Evolutionary conservation across 2,329 filamentous ascomycete species (phyloP).

Genomic region (Scytalidium lignicola): DNA sequence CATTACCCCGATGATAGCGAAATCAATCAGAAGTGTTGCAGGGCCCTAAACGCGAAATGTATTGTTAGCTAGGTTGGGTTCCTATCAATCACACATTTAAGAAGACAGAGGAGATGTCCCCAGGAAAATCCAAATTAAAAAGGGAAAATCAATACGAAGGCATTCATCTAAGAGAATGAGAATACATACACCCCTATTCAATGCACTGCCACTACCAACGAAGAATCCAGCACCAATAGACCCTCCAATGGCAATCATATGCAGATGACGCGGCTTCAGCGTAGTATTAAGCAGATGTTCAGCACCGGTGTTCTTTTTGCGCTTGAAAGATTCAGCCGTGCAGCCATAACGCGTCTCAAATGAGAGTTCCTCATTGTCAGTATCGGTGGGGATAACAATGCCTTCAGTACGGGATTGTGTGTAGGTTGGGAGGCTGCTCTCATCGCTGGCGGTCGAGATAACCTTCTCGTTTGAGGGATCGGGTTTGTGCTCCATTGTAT

Average conservation of each 20-base stretch:
- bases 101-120: too few relatives aligned
- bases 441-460: not conserved
- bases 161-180: too few relatives aligned
- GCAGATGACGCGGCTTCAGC: constrained; percentile 77
- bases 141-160: too few relatives aligned
- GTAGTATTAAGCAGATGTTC: constrained; percentile 60
- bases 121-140: too few relatives aligned
- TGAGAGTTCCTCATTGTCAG: constrained; percentile 20
- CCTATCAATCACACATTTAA: too few relatives aligned
- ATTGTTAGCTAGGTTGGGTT: constrained; percentile 2
- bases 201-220: constrained; percentile 70
- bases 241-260: constrained; percentile 96
- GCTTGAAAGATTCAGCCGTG: constrained; percentile 34
- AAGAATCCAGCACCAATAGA: constrained; percentile 87
- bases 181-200: constrained; percentile 50
- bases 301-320: constrained; percentile 19
- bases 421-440: too few relatives aligned
- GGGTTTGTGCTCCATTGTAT: constrained; percentile 1
- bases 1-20: constrained; percentile 77
- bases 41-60: constrained; percentile 57
- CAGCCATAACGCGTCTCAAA: constrained; percentile 35
- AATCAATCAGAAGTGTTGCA: constrained; percentile 71
- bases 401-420: not conserved
- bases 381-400: not conserved
- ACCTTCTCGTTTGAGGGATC: not conserved